Conservation (phyloP, 345 rosid genomes). For the Corchorus capsularis region DNA sequence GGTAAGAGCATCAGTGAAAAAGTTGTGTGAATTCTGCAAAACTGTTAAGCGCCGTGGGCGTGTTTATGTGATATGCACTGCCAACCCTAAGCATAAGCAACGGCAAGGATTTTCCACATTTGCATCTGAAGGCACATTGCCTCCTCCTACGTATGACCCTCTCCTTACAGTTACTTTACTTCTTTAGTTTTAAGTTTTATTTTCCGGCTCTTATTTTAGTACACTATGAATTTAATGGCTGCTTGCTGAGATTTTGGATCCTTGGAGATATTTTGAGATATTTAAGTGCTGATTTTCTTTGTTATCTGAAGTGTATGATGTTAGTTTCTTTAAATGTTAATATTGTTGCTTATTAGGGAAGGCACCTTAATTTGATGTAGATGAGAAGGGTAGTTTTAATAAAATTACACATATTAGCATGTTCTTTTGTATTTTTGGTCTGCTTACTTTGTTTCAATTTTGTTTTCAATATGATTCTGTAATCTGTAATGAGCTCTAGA, state of each 20-base stretch:
- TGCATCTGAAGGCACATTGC: conserved; percentile 43
- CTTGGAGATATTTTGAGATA: neutral
- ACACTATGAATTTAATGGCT: neutral
- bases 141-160: conserved; percentile 44
- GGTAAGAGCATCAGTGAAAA: conserved; percentile 95
- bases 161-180: neutral
- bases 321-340: neutral
- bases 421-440: neutral
- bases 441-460: neutral
- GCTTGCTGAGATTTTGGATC: neutral
- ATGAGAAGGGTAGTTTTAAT: neutral
- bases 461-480: neutral
- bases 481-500: neutral
- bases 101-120: conserved; percentile 66
- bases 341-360: neutral
- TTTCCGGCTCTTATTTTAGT: neutral
- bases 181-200: neutral
- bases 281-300: neutral
- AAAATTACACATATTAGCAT: neutral
- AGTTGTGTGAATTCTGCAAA: conserved; percentile 91
- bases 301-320: neutral
- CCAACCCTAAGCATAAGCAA: conserved; percentile 95
- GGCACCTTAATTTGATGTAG: neutral
- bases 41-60: conserved; percentile 89
- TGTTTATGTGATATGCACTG: conserved; percentile 64